Percentiles rank a stretch among this genome's conserved stretches.
Evolutionary conservation across 352 stramenopile species (phyloP).

Genomic region (Thraustochytrium striatum): DNA sequence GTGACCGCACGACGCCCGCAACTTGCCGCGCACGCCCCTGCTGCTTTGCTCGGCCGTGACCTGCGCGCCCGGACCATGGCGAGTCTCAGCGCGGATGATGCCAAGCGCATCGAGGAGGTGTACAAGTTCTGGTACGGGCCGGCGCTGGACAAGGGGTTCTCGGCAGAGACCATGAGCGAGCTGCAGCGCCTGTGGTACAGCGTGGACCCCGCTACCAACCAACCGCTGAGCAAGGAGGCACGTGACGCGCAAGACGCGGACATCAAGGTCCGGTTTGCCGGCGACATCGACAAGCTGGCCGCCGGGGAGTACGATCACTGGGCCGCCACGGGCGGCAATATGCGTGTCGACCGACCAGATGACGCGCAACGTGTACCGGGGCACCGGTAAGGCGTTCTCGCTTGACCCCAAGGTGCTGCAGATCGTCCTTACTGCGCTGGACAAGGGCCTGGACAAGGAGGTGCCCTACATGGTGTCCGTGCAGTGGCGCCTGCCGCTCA

Average conservation of each 20-base stretch:
- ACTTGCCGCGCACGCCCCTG: no score
- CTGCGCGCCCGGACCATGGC: no score
- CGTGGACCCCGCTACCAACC: background rate
- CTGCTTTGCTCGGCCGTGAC: no score
- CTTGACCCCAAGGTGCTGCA: conserved; percentile 55
- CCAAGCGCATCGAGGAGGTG: background rate
- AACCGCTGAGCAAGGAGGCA: background rate
- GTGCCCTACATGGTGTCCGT: conserved; percentile 52
- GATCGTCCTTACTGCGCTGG: conserved; percentile 46
- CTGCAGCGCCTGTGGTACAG: background rate
- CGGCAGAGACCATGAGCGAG: background rate
- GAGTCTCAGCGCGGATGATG: no score
- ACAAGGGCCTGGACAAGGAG: conserved; percentile 31
- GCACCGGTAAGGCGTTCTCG: conserved; percentile 59
- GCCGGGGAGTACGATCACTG: conserved; percentile 22
- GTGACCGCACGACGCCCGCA: no score
- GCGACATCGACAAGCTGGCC: conserved; percentile 1
- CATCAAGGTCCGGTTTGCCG: conserved; percentile 24
- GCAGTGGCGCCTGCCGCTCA: conserved; percentile 55
- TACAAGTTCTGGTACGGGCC: conserved; percentile 10
- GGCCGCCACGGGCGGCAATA: conserved; percentile 45
- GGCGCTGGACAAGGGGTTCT: background rate
- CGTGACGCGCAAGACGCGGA: conserved; percentile 25
- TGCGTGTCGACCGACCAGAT: conserved; percentile 64
- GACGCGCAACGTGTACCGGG: conserved; percentile 62